A percentile compares a stretch with the other conserved stretches of the same genome.
phyloP scores from a whole-genome alignment of 139 green algal species.

The Chlorella vulgaris region DNA sequence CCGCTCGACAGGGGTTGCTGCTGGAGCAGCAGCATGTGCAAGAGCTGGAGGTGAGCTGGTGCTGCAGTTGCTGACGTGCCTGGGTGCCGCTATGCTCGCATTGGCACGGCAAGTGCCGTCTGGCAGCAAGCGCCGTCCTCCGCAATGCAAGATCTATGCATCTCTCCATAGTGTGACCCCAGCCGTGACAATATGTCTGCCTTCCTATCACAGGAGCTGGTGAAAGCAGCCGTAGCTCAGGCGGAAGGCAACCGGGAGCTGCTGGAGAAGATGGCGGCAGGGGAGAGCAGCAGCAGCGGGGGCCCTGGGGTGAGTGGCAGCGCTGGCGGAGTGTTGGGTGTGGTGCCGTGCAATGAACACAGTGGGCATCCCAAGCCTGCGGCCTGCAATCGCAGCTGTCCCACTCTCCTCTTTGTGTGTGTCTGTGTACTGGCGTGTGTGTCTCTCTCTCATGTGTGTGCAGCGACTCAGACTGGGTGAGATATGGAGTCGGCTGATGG shows the following conservation, averaged over 20 bases:
- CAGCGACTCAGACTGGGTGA: not conserved
- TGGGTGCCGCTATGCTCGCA: not conserved
- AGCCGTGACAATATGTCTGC: not conserved
- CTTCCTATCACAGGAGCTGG: constrained; percentile 3
- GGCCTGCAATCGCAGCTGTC: too few relatives aligned
- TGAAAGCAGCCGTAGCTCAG: not conserved
- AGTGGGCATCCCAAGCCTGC: too few relatives aligned
- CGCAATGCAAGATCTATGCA: not conserved
- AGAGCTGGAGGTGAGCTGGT: not conserved
- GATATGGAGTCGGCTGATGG: constrained; percentile 2
- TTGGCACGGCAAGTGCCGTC: not conserved
- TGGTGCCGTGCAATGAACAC: too few relatives aligned
- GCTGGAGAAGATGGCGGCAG: not conserved
- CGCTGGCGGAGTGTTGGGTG: too few relatives aligned
- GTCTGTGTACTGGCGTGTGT: not conserved
- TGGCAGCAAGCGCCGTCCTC: not conserved
- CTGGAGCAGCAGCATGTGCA: not conserved
- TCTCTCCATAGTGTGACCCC: not conserved
- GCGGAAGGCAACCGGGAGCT: not conserved
- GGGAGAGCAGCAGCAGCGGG: not conserved
- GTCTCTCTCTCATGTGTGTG: not conserved
- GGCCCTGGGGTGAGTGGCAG: not conserved
- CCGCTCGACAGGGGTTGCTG: not conserved
- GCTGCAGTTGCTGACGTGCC: not conserved
- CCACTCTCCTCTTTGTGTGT: not conserved